A percentile compares a stretch with the other conserved stretches of the same genome.
Evolutionary conservation across 164 flowering plant genomes (phyloP).

Genomic region (Cinnamomum micranthum): DNA sequence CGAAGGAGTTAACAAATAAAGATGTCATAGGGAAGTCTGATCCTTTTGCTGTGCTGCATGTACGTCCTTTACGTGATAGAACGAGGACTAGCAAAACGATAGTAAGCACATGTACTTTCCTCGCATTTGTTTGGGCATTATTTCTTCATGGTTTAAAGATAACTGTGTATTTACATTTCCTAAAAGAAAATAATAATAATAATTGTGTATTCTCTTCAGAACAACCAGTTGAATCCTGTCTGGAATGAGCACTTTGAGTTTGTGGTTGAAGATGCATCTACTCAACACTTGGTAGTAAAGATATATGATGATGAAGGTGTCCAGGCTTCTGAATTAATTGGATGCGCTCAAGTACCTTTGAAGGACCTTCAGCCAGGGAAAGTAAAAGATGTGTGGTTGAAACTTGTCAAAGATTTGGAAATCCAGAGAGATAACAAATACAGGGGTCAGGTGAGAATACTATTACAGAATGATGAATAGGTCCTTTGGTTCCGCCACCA

Average conservation of each 20-base stretch:
- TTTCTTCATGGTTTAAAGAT: conserved; percentile 1
- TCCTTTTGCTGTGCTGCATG: conserved; percentile 79
- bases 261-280: conserved; percentile 79
- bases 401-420: conserved; percentile 94
- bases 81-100: conserved; percentile 80
- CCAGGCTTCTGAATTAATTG: conserved; percentile 87
- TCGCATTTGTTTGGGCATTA: background rate
- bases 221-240: conserved; percentile 85
- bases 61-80: conserved; percentile 82
- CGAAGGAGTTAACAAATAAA: conserved; percentile 82
- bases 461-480: background rate
- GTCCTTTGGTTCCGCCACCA: too few species aligned
- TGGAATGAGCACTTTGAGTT: conserved; percentile 99
- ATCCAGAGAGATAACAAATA: conserved; percentile 84
- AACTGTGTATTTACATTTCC: background rate
- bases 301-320: conserved; percentile 89
- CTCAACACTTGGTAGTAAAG: conserved; percentile 83
- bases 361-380: conserved; percentile 86
- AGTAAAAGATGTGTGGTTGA: conserved; percentile 96
- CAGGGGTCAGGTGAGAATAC: conserved; percentile 75
- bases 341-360: conserved; percentile 69
- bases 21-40: conserved; percentile 96
- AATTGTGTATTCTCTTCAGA: conserved; percentile 37
- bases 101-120: conserved; percentile 36
- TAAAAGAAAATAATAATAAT: too few species aligned